Conservation (phyloP, 2,329 filamentous ascomycete genomes). For the Epichloe brachyelytri region DNA sequence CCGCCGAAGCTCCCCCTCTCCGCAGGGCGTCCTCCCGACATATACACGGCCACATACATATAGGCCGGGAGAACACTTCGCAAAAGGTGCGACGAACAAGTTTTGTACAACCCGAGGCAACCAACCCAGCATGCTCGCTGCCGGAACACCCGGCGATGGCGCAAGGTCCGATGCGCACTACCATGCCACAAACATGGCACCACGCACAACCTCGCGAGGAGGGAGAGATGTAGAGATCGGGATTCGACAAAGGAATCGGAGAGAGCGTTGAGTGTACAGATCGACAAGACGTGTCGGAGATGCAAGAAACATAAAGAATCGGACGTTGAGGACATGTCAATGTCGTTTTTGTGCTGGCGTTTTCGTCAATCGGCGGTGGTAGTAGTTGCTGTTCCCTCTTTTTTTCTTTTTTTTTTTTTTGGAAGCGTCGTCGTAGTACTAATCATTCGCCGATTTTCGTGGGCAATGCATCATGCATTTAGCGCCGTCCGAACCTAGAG, state of each 20-base stretch:
- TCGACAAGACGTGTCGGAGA: slow-evolving; percentile 8
- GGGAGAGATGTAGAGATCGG: slow-evolving; percentile 15
- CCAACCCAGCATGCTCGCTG: slow-evolving; percentile 15
- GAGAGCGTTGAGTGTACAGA: slow-evolving; percentile 6
- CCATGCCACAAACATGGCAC: background rate
- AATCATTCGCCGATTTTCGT: slow-evolving; percentile 10
- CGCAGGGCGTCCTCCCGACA: slow-evolving; percentile 1
- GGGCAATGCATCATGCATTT: slow-evolving; percentile 26
- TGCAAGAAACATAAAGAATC: slow-evolving; percentile 3
- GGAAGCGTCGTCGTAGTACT: slow-evolving; percentile 3
- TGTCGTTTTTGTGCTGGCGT: background rate
- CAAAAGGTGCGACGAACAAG: slow-evolving; percentile 2
- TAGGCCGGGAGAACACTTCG: slow-evolving; percentile 3
- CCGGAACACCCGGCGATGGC: slow-evolving; percentile 14
- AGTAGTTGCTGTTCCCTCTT: slow-evolving; percentile 6
- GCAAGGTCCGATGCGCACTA: slow-evolving; percentile 10
- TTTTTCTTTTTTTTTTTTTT: too few relatives aligned
- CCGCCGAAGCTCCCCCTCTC: slow-evolving; percentile 1
- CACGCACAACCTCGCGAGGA: slow-evolving; percentile 7
- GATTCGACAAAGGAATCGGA: slow-evolving; percentile 14
- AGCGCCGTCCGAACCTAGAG: slow-evolving; percentile 95
- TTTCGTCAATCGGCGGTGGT: slow-evolving; percentile 7
- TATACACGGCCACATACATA: slow-evolving; percentile 5
- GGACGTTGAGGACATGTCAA: slow-evolving; percentile 2
- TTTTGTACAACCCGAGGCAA: slow-evolving; percentile 13